Evolutionary conservation across 1,284 basidiomycete species (phyloP).

Genomic region (Ceratobasidium sp.): DNA sequence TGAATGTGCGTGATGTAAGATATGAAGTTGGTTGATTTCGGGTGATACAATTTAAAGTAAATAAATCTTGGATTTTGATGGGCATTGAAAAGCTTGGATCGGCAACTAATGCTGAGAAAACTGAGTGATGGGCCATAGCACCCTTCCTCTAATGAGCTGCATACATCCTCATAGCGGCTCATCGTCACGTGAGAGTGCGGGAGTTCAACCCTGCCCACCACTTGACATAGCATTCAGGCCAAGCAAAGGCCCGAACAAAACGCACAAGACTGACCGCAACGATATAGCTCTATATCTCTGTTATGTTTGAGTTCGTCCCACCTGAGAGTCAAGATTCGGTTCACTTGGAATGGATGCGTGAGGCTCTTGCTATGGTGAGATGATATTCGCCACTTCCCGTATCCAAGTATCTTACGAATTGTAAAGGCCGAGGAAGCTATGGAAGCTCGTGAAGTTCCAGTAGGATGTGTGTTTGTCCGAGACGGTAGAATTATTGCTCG

Average conservation of each 20-base stretch:
- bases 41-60: background rate
- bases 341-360: slow-evolving; percentile 46
- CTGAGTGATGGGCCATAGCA: too few relatives aligned
- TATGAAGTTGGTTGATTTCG: background rate
- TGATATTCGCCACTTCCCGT: background rate
- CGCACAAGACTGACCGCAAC: too few relatives aligned
- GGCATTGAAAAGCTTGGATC: too few relatives aligned
- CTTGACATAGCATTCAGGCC: too few relatives aligned
- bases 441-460: slow-evolving; percentile 87
- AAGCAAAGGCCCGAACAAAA: too few relatives aligned
- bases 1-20: background rate
- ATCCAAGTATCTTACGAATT: background rate
- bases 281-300: too few relatives aligned
- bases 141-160: too few relatives aligned
- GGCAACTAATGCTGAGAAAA: too few relatives aligned
- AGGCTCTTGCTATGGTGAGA: slow-evolving; percentile 44
- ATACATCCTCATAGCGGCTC: too few relatives aligned
- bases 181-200: too few relatives aligned
- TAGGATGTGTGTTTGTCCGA: slow-evolving; percentile 95
- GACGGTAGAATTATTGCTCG: slow-evolving; percentile 77
- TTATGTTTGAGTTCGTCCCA: slow-evolving; percentile 32
- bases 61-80: too few relatives aligned
- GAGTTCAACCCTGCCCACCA: too few relatives aligned
- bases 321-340: slow-evolving; percentile 36
- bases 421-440: slow-evolving; percentile 84